These are phyloP conservation scores for Arabidopsis arenosa DNA, from an alignment of 345 rosid genomes.

Conservation along the genomic window DNA sequence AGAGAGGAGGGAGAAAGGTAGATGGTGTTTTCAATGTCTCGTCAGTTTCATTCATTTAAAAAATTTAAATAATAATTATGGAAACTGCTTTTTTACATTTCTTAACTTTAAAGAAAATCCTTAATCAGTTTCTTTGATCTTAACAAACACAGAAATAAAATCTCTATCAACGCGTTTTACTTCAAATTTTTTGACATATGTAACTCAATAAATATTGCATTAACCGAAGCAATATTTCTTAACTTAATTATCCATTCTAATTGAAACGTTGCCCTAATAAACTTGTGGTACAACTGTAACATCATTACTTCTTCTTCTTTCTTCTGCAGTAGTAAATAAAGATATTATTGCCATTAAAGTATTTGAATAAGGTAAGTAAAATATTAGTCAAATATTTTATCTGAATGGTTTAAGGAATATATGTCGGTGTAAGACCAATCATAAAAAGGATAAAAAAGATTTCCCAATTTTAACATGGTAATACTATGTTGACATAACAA, in stretches of 20 bases:
- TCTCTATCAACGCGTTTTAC: conserved; percentile 31
- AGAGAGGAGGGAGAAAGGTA: conserved; percentile 18
- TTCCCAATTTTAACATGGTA: conserved; percentile 6
- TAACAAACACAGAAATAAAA: conserved; percentile 8
- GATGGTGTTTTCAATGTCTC: conserved; percentile 41
- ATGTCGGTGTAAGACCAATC: conserved; percentile 10
- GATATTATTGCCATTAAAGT: not conserved
- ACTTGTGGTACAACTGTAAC: not conserved
- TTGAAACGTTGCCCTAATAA: conserved; percentile 1
- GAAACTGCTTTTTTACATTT: conserved; percentile 39
- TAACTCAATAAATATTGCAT: conserved; percentile 6
- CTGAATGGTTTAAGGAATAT: conserved; percentile 13
- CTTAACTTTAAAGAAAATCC: conserved; percentile 47
- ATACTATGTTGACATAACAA: conserved; percentile 5
- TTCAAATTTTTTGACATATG: too few relatives aligned
- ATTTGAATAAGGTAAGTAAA: conserved; percentile 1
- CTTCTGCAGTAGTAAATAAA: not conserved
- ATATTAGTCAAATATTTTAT: conserved; percentile 21
- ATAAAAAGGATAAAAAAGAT: not conserved
- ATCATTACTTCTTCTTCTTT: not conserved
- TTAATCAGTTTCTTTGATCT: conserved; percentile 19
- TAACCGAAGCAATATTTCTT: not conserved
- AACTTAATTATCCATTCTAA: conserved; percentile 2
- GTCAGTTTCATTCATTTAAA: not conserved
- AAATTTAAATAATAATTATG: not conserved